Percentiles rank a stretch among this genome's conserved stretches.
phyloP scores from a whole-genome alignment of 2,329 filamentous ascomycete species.

The Hawksworthiomyces lignivorus region DNA sequence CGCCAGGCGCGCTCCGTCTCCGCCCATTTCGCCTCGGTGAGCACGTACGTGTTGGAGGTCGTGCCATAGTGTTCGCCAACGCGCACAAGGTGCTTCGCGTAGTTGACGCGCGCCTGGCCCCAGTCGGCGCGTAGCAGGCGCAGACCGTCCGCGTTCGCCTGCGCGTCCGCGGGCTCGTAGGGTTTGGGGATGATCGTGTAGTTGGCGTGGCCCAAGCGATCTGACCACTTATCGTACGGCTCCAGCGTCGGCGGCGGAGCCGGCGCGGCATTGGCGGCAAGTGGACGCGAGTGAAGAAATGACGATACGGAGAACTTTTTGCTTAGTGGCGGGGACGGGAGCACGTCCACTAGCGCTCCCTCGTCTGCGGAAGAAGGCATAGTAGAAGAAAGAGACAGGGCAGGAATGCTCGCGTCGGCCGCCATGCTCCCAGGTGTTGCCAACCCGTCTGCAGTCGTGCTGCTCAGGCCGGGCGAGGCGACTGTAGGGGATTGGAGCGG shows the following conservation, averaged over 20 bases:
- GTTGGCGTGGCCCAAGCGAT: constrained; percentile 83
- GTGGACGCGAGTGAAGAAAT: constrained; percentile 49
- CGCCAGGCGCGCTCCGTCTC: constrained; percentile 72
- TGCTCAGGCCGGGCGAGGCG: too few relatives aligned
- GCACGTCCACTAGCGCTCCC: constrained; percentile 1
- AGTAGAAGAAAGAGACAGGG: constrained; percentile 7
- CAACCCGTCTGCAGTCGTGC: too few relatives aligned
- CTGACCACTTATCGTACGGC: constrained; percentile 73
- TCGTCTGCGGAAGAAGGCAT: background rate
- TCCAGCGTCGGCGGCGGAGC: constrained; percentile 35
- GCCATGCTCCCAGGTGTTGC: too few relatives aligned
- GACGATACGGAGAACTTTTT: constrained; percentile 71
- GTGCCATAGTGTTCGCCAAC: constrained; percentile 85
- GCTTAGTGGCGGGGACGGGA: constrained; percentile 66
- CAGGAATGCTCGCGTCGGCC: constrained; percentile 4
- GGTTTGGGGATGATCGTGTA: constrained; percentile 81
- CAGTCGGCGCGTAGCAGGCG: constrained; percentile 68
- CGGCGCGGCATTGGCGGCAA: constrained; percentile 42
- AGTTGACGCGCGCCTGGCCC: constrained; percentile 77
- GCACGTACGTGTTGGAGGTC: constrained; percentile 78
- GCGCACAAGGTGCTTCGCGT: constrained; percentile 79
- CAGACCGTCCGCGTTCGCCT: constrained; percentile 48
- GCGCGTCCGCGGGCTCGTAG: constrained; percentile 52
- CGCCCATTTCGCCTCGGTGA: constrained; percentile 85
- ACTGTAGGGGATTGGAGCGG: constrained; percentile 82